Conservation (phyloP, 192 early-diverging fungal genomes). For the Gamsiella multidivaricata region DNA sequence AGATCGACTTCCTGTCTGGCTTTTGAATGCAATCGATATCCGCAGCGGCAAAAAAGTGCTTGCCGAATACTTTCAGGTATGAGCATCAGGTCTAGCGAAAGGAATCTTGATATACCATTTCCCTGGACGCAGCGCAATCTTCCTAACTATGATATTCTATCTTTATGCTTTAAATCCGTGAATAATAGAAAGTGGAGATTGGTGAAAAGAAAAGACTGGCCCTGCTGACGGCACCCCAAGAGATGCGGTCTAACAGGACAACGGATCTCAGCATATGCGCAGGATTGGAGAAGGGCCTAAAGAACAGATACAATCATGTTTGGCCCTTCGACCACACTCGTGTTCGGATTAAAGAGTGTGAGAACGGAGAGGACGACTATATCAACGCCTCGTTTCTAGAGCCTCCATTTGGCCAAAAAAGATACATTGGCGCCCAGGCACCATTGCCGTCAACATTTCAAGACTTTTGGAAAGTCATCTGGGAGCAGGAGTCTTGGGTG, state of each 20-base stretch:
- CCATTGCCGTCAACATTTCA: conserved; percentile 84
- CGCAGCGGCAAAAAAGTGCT: conserved; percentile 26
- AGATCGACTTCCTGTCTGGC: conserved; percentile 35
- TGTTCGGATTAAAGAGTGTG: conserved; percentile 52
- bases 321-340: conserved; percentile 83
- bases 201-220: conserved; percentile 75
- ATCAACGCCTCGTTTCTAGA: conserved; percentile 54
- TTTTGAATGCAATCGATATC: conserved; percentile 18
- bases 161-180: too few relatives aligned
- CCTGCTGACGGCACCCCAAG: conserved; percentile 69
- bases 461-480: conserved; percentile 96
- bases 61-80: conserved; percentile 54
- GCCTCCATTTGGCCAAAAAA: conserved; percentile 37
- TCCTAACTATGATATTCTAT: too few relatives aligned
- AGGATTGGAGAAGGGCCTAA: conserved; percentile 75
- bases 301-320: conserved; percentile 89
- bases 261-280: conserved; percentile 78
- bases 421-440: conserved; percentile 72
- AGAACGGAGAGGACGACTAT: conserved; percentile 48
- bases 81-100: not conserved
- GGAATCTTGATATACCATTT: not conserved
- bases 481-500: conserved; percentile 86
- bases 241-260: conserved; percentile 55
- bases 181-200: conserved; percentile 66
- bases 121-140: not conserved